These are phyloP conservation scores for Eleusine coracana DNA, from an alignment of 176 grass and related monocot species.

Conservation along the genomic window DNA sequence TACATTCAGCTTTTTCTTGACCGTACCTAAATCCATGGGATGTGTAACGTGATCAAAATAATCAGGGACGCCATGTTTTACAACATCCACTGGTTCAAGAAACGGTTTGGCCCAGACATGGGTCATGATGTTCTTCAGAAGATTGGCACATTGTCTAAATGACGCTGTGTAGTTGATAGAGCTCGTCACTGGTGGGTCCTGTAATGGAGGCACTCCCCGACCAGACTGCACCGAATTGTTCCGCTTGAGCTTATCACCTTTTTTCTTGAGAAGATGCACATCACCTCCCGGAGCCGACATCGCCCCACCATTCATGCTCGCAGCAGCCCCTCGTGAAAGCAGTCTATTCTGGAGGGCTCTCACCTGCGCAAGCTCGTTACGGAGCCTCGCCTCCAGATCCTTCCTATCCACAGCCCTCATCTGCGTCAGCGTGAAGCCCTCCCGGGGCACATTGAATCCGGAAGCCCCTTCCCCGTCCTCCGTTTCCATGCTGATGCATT, in stretches of 20 bases:
- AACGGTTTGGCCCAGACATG: constrained; percentile 62
- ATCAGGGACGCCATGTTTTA: constrained; percentile 84
- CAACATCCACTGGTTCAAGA: constrained; percentile 77
- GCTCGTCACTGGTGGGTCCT: constrained; percentile 41
- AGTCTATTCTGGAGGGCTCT: constrained; percentile 61
- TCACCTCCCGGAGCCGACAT: constrained; percentile 30
- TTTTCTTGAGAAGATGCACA: constrained; percentile 40
- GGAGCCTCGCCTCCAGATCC: constrained; percentile 59
- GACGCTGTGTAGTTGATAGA: constrained; percentile 50
- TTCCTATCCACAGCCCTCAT: constrained; percentile 59
- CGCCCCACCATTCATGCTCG: constrained; percentile 39
- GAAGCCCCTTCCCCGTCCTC: constrained; percentile 14
- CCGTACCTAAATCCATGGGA: constrained; percentile 95
- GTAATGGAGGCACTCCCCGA: constrained; percentile 36
- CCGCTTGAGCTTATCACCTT: constrained; percentile 47
- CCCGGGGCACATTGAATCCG: constrained; percentile 52
- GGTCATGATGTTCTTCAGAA: constrained; percentile 76
- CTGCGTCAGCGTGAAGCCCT: constrained; percentile 55
- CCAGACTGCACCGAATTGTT: constrained; percentile 55
- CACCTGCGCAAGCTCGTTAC: constrained; percentile 63
- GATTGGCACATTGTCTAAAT: constrained; percentile 73
- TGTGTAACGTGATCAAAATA: constrained; percentile 83
- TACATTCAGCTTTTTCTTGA: constrained; percentile 67
- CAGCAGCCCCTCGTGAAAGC: constrained; percentile 27
- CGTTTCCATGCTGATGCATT: constrained; percentile 53